Conservation (phyloP, 805 yeast genomes). For the Maudiozyma barnettii region DNA sequence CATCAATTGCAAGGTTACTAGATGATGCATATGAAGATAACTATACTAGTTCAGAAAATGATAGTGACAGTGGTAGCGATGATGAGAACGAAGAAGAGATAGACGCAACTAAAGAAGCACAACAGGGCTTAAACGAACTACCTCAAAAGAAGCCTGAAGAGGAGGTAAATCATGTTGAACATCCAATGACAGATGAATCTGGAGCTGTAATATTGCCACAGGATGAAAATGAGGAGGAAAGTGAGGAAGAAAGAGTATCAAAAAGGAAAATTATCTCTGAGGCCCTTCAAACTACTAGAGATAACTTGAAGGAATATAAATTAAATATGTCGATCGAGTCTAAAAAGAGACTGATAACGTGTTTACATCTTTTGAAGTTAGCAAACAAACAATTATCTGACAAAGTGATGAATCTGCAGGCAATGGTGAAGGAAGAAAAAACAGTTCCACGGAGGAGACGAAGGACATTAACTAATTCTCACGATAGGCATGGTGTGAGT, state of each 20-base stretch:
- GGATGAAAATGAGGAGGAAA: not conserved
- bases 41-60: constrained; percentile 15
- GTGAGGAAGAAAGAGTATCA: constrained; percentile 14
- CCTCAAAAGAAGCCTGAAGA: too few relatives aligned
- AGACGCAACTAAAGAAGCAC: not conserved
- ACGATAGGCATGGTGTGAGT: not conserved
- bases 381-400: constrained; percentile 71
- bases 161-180: too few relatives aligned
- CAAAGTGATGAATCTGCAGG: constrained; percentile 56
- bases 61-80: constrained; percentile 8
- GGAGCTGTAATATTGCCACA: too few relatives aligned
- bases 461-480: constrained; percentile 6
- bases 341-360: constrained; percentile 63
- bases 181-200: too few relatives aligned
- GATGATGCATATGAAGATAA: constrained; percentile 35
- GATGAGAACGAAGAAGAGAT: constrained; percentile 11
- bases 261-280: constrained; percentile 31
- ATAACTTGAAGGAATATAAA: constrained; percentile 29
- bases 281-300: constrained; percentile 30
- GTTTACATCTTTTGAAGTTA: constrained; percentile 66
- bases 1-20: constrained; percentile 28
- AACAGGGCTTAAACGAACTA: not conserved
- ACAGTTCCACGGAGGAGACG: constrained; percentile 5
- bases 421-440: constrained; percentile 42
- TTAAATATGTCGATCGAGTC: constrained; percentile 54